Evolutionary conservation across 2,329 filamentous ascomycete genomes (phyloP).

Genomic region (Penicillium brasilianum): DNA sequence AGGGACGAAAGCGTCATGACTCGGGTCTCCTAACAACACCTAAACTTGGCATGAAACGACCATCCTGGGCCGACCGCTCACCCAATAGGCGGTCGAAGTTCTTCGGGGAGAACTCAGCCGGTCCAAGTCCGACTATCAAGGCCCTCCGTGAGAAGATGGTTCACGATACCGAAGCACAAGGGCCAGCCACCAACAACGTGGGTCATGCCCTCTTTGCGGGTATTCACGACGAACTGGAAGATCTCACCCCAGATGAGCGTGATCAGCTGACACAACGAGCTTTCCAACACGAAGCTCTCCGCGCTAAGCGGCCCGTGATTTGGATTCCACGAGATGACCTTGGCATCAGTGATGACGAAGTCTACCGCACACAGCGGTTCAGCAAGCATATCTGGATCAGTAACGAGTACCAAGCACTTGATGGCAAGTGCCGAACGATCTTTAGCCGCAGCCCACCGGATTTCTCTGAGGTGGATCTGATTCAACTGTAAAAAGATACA

Average conservation of each 20-base stretch:
- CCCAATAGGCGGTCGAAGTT: constrained; percentile 48
- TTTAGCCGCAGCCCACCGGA: constrained; percentile 87
- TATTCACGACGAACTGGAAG: constrained; percentile 91
- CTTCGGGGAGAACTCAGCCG: constrained; percentile 44
- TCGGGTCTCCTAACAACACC: constrained; percentile 24
- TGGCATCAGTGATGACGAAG: constrained; percentile 90
- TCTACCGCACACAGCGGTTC: constrained; percentile 74
- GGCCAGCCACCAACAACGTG: constrained; percentile 59
- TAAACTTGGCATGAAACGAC: constrained; percentile 35
- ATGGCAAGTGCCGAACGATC: constrained; percentile 80
- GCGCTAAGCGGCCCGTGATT: constrained; percentile 81
- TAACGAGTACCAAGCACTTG: constrained; percentile 87
- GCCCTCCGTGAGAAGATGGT: constrained; percentile 44
- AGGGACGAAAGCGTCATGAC: constrained; percentile 22
- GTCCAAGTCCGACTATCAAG: constrained; percentile 39
- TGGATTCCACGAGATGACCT: constrained; percentile 94
- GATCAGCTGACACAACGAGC: constrained; percentile 84
- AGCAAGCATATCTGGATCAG: constrained; percentile 88
- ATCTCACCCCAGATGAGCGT: constrained; percentile 86
- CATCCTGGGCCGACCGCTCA: constrained; percentile 52
- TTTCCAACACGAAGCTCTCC: constrained; percentile 87
- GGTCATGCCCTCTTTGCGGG: constrained; percentile 84
- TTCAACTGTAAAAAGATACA: constrained; percentile 65
- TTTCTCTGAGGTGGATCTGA: constrained; percentile 85
- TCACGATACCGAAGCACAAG: constrained; percentile 72